Percentiles rank a stretch among this genome's conserved stretches.
Conservation (phyloP, 169 alveolate genomes). For the Miamiensis avidus region DNA sequence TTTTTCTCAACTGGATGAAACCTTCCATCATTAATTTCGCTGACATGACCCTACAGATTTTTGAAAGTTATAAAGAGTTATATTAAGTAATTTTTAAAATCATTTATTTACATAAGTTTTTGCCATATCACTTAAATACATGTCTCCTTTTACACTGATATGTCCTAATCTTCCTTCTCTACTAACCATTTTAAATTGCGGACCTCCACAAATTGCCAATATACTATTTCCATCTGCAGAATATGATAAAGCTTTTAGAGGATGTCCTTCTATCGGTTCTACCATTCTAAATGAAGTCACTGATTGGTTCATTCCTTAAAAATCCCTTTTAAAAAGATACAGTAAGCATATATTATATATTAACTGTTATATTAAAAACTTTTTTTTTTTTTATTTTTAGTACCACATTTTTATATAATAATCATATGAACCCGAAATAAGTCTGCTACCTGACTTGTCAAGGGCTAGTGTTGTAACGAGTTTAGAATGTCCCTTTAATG, state of each 20-base stretch:
- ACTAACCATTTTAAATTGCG: constrained; percentile 32
- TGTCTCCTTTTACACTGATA: constrained; percentile 48
- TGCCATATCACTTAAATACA: constrained; percentile 45
- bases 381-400: too few species aligned
- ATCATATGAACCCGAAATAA: constrained; percentile 49
- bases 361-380: background rate
- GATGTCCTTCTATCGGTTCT: constrained; percentile 46
- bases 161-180: constrained; percentile 39
- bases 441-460: constrained; percentile 41
- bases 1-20: constrained; percentile 44
- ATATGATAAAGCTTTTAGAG: constrained; percentile 25
- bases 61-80: too few species aligned
- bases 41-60: constrained; percentile 33
- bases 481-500: constrained; percentile 41
- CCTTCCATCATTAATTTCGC: constrained; percentile 32
- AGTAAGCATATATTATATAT: too few species aligned
- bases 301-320: constrained; percentile 42
- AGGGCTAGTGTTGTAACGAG: constrained; percentile 27
- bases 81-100: too few species aligned
- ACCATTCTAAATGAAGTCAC: constrained; percentile 45
- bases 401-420: constrained; percentile 33
- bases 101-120: constrained; percentile 26
- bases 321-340: constrained; percentile 14
- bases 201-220: constrained; percentile 33
- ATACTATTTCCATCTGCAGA: constrained; percentile 37